Evolutionary conservation across 768 basidiomycete species (phyloP).

Genomic region (Hirschioporus abietinus): DNA sequence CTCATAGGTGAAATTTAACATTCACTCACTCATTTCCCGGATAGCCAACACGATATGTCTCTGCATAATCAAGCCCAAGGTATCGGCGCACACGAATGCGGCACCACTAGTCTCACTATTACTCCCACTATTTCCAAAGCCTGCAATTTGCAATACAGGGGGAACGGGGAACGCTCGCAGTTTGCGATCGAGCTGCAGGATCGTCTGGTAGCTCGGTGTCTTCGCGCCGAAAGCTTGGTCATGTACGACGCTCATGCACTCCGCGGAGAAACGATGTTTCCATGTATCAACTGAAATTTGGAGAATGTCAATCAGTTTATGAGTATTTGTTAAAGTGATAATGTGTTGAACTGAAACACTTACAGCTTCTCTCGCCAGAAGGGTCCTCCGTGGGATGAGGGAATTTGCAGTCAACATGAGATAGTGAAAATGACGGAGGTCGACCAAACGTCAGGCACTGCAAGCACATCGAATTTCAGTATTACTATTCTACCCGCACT

Average conservation of each 20-base stretch:
- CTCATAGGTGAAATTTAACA: conserved; percentile 8
- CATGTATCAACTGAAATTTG: conserved; percentile 52
- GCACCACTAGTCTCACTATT: conserved; percentile 33
- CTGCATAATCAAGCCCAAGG: conserved; percentile 46
- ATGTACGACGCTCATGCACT: conserved; percentile 64
- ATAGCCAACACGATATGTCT: conserved; percentile 65
- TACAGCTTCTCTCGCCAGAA: conserved; percentile 56
- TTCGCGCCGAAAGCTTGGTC: conserved; percentile 71
- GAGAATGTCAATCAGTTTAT: background rate
- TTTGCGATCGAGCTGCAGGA: conserved; percentile 63
- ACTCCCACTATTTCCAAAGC: conserved; percentile 46
- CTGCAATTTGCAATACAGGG: conserved; percentile 58
- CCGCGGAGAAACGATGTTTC: conserved; percentile 65
- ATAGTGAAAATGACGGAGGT: conserved; percentile 60
- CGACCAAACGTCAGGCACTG: conserved; percentile 67
- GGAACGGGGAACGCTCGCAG: conserved; percentile 65
- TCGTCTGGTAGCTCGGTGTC: conserved; percentile 60
- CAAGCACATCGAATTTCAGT: conserved; percentile 37
- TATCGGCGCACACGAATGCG: conserved; percentile 38
- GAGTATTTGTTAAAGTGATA: conserved; percentile 5
- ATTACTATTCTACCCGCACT: background rate
- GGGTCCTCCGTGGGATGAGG: conserved; percentile 41
- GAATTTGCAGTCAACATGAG: conserved; percentile 64
- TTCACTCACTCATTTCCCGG: conserved; percentile 58
- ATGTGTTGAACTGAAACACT: conserved; percentile 20